A percentile compares a stretch with the other conserved stretches of the same genome.
phyloP scores from a whole-genome alignment of 352 stramenopile genomes.

The Globisporangium heterothallicum region DNA sequence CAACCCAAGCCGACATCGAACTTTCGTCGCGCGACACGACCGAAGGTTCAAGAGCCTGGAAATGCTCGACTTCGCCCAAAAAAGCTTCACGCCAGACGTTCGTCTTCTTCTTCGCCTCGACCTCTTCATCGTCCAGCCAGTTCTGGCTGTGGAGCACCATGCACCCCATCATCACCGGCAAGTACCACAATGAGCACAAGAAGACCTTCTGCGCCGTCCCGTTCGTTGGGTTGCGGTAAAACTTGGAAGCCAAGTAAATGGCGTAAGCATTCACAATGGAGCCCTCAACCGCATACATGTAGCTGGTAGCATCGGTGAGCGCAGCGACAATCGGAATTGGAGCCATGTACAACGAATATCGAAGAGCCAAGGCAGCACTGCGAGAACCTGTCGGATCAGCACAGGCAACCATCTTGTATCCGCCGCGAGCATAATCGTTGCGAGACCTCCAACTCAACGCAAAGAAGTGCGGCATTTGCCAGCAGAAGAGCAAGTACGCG shows the following conservation, averaged over 20 bases:
- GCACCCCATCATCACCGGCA: slow-evolving; percentile 95
- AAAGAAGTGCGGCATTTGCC: slow-evolving; percentile 99
- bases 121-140: slow-evolving; percentile 76
- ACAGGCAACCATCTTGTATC: slow-evolving; percentile 95
- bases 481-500: slow-evolving; percentile 92
- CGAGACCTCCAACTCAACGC: slow-evolving; percentile 96
- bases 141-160: slow-evolving; percentile 97
- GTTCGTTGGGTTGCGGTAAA: slow-evolving; percentile 92
- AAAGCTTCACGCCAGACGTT: slow-evolving; percentile 69
- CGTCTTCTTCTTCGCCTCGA: slow-evolving; percentile 46
- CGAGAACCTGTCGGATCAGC: slow-evolving; percentile 89
- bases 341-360: slow-evolving; percentile 94
- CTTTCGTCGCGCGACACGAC: slow-evolving; percentile 35
- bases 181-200: slow-evolving; percentile 96
- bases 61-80: slow-evolving; percentile 64
- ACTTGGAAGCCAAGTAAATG: slow-evolving; percentile 93
- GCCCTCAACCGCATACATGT: slow-evolving; percentile 98
- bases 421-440: slow-evolving; percentile 87
- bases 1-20: slow-evolving; percentile 55
- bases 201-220: slow-evolving; percentile 96
- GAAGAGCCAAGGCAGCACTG: slow-evolving; percentile 89
- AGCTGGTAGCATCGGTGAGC: slow-evolving; percentile 92
- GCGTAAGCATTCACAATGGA: slow-evolving; percentile 95
- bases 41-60: slow-evolving; percentile 33
- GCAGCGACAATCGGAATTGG: slow-evolving; percentile 92